Conservation (phyloP, 768 basidiomycete genomes). For the Dendrothele bispora region DNA sequence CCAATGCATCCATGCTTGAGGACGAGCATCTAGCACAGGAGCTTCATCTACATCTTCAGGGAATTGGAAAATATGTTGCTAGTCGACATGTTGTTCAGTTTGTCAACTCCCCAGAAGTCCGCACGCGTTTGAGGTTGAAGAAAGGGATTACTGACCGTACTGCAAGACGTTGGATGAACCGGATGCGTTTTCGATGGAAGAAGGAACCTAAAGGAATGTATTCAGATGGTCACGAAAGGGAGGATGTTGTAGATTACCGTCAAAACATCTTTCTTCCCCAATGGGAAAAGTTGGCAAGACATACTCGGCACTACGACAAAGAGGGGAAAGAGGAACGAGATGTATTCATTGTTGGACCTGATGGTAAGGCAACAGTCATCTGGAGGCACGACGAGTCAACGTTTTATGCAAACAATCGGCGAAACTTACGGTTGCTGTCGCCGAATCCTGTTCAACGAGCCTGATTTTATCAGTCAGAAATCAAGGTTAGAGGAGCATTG, state of each 20-base stretch:
- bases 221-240: too few species aligned
- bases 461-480: constrained; percentile 30
- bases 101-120: constrained; percentile 7
- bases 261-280: too few species aligned
- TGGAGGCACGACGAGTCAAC: constrained; percentile 31
- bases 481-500: too few species aligned
- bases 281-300: constrained; percentile 16
- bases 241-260: too few species aligned
- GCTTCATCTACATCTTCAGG: constrained; percentile 15
- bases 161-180: constrained; percentile 22
- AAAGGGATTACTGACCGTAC: constrained; percentile 15
- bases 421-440: constrained; percentile 9
- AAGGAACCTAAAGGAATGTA: too few species aligned
- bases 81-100: constrained; percentile 20
- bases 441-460: constrained; percentile 27
- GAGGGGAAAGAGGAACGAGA: constrained; percentile 13
- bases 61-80: constrained; percentile 19
- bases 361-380: too few species aligned
- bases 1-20: too few species aligned
- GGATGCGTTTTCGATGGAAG: too few species aligned
- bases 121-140: too few species aligned
- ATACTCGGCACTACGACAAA: too few species aligned
- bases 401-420: constrained; percentile 32
- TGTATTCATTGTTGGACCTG: neutral
- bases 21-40: constrained; percentile 16